Evolutionary conservation across 2,329 filamentous ascomycete species (phyloP), one percentile per base, ranked within the genome.

Genomic region (Alternaria infectoria): DNA sequence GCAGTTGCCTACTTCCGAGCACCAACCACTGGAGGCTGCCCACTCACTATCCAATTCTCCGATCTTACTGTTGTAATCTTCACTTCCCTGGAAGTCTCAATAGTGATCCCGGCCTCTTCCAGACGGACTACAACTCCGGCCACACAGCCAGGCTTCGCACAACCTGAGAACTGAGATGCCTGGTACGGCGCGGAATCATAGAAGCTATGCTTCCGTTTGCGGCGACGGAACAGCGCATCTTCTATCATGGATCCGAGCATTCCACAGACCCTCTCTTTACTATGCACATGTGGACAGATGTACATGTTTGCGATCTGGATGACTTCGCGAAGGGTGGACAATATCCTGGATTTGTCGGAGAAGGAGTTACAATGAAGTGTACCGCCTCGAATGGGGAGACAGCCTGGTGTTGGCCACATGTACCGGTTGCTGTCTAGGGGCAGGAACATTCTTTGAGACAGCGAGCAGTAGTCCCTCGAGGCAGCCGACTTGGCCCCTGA

Each of bases 361-460:
- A 40, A 40, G 32, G 32, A n/a, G 8, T 40, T 2, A 1, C 32
- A 36, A 0, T 36, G 13, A n/a, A 36, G 13, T n/a, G 32, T n/a
- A 5, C 32, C 32, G 32, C 32, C 7, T 40, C 15, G 0, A 0
- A 40, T 40, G 32, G 32, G 15, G 32, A 40, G 15, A 40, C 15
- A n/a, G 7, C 8, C 32, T n/a, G 8, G 32, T 1, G 8, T 40
- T 10, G 32, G 15, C 32, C 32, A n/a, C 7, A n/a, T n/a, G 15
- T 40, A 10, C 0, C 8, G 4, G 4, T 40, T 40, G 15, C 15
- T 40, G 3, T 0, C 32, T 5, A 40, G 0, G 2, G 32, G 8
- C 1, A n/a, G 15, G 15, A n/a, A n/a, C 8, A 40, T 40, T 10
- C 32, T 40, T 40, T 40, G 32, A 10, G 32, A 3, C 2, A 30